phyloP scores from a whole-genome alignment of 768 basidiomycete species.

The Termitomyces sp. region DNA sequence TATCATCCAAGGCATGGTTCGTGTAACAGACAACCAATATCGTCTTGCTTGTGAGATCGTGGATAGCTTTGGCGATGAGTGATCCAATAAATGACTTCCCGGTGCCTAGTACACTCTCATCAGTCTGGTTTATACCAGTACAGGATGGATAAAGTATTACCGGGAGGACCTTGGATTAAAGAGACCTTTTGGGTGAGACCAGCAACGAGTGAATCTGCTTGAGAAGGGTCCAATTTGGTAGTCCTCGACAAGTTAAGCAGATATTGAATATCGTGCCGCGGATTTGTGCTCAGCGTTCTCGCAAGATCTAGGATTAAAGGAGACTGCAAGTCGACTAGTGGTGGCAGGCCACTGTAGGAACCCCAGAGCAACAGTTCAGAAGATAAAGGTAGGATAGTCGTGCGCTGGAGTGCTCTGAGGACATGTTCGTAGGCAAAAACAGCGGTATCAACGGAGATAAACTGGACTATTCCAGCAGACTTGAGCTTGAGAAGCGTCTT shows the following conservation, averaged over 20 bases:
- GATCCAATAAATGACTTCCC: slow-evolving; percentile 76
- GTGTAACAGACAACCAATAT: slow-evolving; percentile 74
- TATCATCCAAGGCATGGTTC: slow-evolving; percentile 72
- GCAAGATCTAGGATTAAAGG: slow-evolving; percentile 15
- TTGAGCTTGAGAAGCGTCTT: slow-evolving; percentile 36
- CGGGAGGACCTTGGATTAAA: slow-evolving; percentile 70
- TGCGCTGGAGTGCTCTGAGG: slow-evolving; percentile 51
- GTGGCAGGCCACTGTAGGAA: slow-evolving; percentile 9
- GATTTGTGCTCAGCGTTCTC: slow-evolving; percentile 26
- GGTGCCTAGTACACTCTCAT: slow-evolving; percentile 42
- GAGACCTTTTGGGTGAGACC: slow-evolving; percentile 56
- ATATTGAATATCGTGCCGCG: slow-evolving; percentile 35
- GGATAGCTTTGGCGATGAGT: slow-evolving; percentile 56
- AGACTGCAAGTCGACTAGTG: neutral
- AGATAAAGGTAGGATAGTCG: slow-evolving; percentile 40
- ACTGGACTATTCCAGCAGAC: slow-evolving; percentile 27
- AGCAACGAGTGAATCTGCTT: slow-evolving; percentile 42
- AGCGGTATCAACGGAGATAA: slow-evolving; percentile 55
- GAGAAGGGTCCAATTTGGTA: slow-evolving; percentile 50
- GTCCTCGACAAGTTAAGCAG: slow-evolving; percentile 33
- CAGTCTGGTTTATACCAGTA: neutral
- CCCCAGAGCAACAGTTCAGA: slow-evolving; percentile 56
- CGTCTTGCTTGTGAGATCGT: slow-evolving; percentile 40
- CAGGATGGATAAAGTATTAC: slow-evolving; percentile 29
- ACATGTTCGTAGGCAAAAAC: slow-evolving; percentile 64